phyloP scores from a whole-genome alignment of 2,329 filamentous ascomycete genomes.

The Penicillium sumatraense region DNA sequence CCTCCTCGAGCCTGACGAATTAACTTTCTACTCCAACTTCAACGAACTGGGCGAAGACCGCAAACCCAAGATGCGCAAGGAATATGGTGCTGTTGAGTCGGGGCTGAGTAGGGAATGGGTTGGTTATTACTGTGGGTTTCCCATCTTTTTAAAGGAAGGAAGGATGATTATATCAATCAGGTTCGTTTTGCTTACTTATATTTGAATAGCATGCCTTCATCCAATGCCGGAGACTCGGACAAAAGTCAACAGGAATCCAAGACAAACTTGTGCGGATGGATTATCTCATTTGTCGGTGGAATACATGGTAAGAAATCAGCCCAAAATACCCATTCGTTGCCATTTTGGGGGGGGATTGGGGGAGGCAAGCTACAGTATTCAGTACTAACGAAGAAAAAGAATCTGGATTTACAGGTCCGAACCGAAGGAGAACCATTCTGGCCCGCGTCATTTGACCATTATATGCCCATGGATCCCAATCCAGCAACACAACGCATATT shows the following conservation, averaged over 20 bases:
- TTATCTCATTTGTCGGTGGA: constrained; percentile 28
- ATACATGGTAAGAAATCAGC: constrained; percentile 26
- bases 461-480: constrained; percentile 21
- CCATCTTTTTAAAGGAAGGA: too few relatives aligned
- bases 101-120: constrained; percentile 32
- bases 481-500: constrained; percentile 16
- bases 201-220: constrained; percentile 40
- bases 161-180: too few relatives aligned
- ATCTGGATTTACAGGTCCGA: constrained; percentile 27
- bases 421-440: constrained; percentile 28
- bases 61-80: constrained; percentile 27
- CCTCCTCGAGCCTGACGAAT: constrained; percentile 35
- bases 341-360: too few relatives aligned
- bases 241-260: constrained; percentile 27
- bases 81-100: constrained; percentile 3
- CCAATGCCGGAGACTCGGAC: constrained; percentile 30
- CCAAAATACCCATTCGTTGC: background rate
- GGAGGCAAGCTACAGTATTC: too few relatives aligned
- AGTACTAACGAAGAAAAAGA: constrained; percentile 21
- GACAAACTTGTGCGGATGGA: constrained; percentile 42
- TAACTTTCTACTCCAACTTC: constrained; percentile 32
- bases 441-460: constrained; percentile 30
- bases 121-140: constrained; percentile 40
- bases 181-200: background rate
- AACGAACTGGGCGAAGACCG: constrained; percentile 13